Conservation (phyloP, 257 asterid genomes). For the Striga asiatica region DNA sequence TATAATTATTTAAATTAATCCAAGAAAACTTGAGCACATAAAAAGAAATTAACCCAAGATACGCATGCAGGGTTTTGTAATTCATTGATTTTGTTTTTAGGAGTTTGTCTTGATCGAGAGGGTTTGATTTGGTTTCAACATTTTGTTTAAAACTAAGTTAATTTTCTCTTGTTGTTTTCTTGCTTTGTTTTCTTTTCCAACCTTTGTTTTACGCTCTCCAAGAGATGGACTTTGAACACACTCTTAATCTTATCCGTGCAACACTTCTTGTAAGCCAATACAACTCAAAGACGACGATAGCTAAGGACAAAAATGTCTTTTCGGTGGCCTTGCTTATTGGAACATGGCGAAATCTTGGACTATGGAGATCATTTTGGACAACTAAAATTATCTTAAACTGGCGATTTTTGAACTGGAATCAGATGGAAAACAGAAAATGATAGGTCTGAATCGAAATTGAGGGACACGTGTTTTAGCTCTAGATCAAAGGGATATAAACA, state of each 20-base stretch:
- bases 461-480: no score
- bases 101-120: conserved; percentile 23
- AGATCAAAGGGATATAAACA: no score
- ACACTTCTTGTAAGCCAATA: background rate
- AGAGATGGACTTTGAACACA: background rate
- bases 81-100: conserved; percentile 21
- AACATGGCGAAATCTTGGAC: no score
- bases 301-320: background rate
- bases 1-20: conserved; percentile 25
- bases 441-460: no score
- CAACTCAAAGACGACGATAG: background rate
- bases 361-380: no score
- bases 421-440: no score
- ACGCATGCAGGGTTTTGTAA: conserved; percentile 30
- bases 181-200: conserved; percentile 5
- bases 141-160: background rate
- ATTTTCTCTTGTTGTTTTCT: background rate
- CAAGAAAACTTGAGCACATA: conserved; percentile 22
- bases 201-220: conserved; percentile 3
- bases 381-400: no score
- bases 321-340: no score
- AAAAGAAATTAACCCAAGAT: conserved; percentile 27
- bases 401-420: no score
- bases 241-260: background rate
- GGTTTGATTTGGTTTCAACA: conserved; percentile 10